Percentiles rank a stretch among this genome's conserved stretches.
Conservation (phyloP, 768 basidiomycete species). For the Mycena olivaceomarginata region DNA sequence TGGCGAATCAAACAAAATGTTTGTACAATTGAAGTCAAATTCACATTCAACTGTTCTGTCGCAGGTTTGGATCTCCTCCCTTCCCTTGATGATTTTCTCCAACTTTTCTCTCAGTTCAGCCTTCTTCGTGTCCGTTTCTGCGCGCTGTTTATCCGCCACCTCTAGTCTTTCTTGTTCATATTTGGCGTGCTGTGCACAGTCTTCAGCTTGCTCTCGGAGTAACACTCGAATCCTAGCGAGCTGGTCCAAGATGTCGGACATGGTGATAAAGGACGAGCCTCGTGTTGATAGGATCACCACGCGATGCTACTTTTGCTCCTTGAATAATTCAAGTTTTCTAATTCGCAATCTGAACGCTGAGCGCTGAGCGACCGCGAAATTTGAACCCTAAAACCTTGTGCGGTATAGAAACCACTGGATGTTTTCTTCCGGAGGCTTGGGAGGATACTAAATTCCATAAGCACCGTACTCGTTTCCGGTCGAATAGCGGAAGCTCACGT, state of each 20-base stretch:
- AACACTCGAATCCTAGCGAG: conserved; percentile 26
- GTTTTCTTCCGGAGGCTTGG: no score
- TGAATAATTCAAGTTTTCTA: no score
- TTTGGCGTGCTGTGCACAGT: conserved; percentile 11
- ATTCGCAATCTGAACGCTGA: no score
- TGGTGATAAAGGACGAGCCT: conserved; percentile 23
- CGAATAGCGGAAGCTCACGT: no score
- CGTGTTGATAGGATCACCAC: conserved; percentile 28
- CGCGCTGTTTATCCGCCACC: conserved; percentile 15
- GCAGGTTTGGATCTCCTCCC: not conserved
- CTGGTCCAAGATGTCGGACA: conserved; percentile 33
- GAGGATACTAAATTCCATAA: no score
- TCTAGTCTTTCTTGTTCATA: conserved; percentile 32
- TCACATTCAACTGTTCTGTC: conserved; percentile 4
- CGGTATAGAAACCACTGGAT: no score
- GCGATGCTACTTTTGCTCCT: not conserved
- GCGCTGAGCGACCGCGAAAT: no score
- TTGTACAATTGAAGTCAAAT: not conserved
- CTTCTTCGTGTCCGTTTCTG: conserved; percentile 25
- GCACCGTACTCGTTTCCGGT: no score
- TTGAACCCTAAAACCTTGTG: no score
- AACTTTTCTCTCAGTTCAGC: conserved; percentile 24
- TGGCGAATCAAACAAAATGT: not conserved
- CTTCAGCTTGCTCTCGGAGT: conserved; percentile 34
- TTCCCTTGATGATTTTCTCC: not conserved